A percentile compares a stretch with the other conserved stretches of the same genome.
Evolutionary conservation across 2,329 filamentous ascomycete species (phyloP).

Genomic region (Coleophoma eucalyptorum): DNA sequence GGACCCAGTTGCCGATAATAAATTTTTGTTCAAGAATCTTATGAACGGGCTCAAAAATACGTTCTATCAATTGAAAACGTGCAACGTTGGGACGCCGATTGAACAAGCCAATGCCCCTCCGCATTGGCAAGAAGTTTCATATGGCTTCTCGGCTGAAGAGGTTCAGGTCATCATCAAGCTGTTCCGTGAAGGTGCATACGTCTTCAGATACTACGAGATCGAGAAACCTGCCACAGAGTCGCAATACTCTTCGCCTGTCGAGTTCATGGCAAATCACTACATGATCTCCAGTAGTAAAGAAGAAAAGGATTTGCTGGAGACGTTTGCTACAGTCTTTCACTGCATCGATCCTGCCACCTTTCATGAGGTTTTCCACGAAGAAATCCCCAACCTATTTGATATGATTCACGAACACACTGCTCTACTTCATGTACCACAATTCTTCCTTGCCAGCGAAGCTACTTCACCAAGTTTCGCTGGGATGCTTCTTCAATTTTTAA

Average conservation of each 20-base stretch:
- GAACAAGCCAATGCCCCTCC: constrained; percentile 75
- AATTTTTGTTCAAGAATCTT: constrained; percentile 94
- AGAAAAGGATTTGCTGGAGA: constrained; percentile 95
- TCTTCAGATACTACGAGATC: constrained; percentile 95
- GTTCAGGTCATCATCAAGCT: constrained; percentile 95
- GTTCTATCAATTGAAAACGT: constrained; percentile 90
- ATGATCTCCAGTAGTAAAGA: constrained; percentile 93
- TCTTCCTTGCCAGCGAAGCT: constrained; percentile 96
- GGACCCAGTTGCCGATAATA: constrained; percentile 93
- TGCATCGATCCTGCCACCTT: constrained; percentile 98
- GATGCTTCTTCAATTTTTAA: constrained; percentile 95
- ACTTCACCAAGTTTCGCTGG: constrained; percentile 97
- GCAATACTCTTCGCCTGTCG: constrained; percentile 75
- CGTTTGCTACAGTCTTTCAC: constrained; percentile 97
- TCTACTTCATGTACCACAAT: constrained; percentile 92
- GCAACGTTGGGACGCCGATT: constrained; percentile 71
- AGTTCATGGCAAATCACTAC: constrained; percentile 92
- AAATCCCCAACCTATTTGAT: constrained; percentile 94
- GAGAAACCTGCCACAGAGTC: constrained; percentile 73
- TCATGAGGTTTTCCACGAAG: constrained; percentile 95
- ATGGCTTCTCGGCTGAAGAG: constrained; percentile 95
- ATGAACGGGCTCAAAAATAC: constrained; percentile 95
- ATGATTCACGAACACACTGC: constrained; percentile 98
- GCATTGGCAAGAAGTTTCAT: constrained; percentile 95
- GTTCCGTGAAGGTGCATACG: constrained; percentile 92